Conservation (phyloP, 2,329 filamentous ascomycete genomes). For the Nothopassalora personata region DNA sequence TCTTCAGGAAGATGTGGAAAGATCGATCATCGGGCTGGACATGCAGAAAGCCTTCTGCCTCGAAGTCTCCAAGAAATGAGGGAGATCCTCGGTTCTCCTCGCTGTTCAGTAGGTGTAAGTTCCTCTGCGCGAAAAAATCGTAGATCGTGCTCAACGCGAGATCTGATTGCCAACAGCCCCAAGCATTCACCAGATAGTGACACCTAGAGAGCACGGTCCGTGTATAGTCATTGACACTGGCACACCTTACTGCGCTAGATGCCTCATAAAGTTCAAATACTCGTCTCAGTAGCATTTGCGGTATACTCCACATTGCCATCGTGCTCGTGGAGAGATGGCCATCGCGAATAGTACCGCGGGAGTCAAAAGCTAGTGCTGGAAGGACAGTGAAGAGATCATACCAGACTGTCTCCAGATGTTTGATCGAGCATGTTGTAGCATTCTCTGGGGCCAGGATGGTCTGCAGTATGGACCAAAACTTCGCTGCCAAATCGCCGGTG, state of each 20-base stretch:
- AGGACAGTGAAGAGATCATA: conserved; percentile 48
- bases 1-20: conserved; percentile 57
- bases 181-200: conserved; percentile 48
- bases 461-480: conserved; percentile 44
- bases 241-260: conserved; percentile 36
- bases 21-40: conserved; percentile 44
- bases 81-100: conserved; percentile 51
- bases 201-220: conserved; percentile 49
- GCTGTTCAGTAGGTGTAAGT: conserved; percentile 46
- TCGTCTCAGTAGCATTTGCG: conserved; percentile 43
- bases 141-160: conserved; percentile 49
- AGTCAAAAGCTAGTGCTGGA: conserved; percentile 50
- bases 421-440: conserved; percentile 20
- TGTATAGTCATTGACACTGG: conserved; percentile 53
- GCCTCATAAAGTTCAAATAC: conserved; percentile 45
- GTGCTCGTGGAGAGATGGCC: conserved; percentile 37
- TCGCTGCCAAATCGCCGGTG: conserved; percentile 23
- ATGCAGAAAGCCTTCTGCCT: conserved; percentile 33
- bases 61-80: conserved; percentile 45
- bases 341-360: conserved; percentile 42
- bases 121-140: conserved; percentile 55
- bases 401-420: conserved; percentile 36
- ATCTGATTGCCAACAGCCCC: conserved; percentile 56
- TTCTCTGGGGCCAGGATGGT: conserved; percentile 27
- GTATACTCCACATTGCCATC: conserved; percentile 47